These are phyloP conservation scores for Paecilomyces dactylethromorphus DNA, from an alignment of 2,329 filamentous ascomycete species.

Conservation along the genomic window DNA sequence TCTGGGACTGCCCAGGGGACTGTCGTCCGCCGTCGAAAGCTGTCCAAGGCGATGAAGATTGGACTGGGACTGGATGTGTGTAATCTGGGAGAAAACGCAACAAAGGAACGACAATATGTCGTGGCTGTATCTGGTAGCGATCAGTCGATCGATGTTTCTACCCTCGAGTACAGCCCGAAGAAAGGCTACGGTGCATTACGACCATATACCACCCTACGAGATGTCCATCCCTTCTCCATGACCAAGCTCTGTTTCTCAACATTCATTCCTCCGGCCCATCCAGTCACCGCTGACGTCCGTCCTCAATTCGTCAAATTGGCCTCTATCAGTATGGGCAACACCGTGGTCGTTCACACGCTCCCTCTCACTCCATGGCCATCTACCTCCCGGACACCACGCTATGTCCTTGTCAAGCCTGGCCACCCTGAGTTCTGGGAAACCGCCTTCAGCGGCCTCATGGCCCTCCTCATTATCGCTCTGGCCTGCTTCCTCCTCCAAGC, in stretches of 20 bases:
- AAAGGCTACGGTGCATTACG: constrained; percentile 42
- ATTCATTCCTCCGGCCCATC: constrained; percentile 45
- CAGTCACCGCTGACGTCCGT: constrained; percentile 41
- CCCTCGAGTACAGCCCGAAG: constrained; percentile 58
- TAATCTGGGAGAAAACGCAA: constrained; percentile 53
- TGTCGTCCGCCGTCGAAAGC: constrained; percentile 47
- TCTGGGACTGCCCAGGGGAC: constrained; percentile 28
- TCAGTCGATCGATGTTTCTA: constrained; percentile 70
- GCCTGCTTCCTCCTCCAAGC: constrained; percentile 57
- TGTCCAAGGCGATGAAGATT: constrained; percentile 64
- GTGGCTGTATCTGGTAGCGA: constrained; percentile 77
- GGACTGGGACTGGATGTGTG: constrained; percentile 73
- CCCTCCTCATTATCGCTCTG: constrained; percentile 56
- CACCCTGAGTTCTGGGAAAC: constrained; percentile 49
- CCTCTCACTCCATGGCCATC: constrained; percentile 49
- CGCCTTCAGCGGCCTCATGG: constrained; percentile 49
- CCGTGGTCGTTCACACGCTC: constrained; percentile 71
- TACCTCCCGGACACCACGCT: constrained; percentile 50
- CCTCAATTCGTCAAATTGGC: constrained; percentile 68
- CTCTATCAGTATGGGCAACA: constrained; percentile 74
- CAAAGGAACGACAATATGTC: constrained; percentile 66
- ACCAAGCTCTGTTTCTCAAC: constrained; percentile 48
- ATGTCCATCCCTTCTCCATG: constrained; percentile 54
- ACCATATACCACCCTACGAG: constrained; percentile 44
- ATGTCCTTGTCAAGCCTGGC: constrained; percentile 59